phyloP scores from a whole-genome alignment of 2,329 filamentous ascomycete genomes.

The Talaromyces islandicus region DNA sequence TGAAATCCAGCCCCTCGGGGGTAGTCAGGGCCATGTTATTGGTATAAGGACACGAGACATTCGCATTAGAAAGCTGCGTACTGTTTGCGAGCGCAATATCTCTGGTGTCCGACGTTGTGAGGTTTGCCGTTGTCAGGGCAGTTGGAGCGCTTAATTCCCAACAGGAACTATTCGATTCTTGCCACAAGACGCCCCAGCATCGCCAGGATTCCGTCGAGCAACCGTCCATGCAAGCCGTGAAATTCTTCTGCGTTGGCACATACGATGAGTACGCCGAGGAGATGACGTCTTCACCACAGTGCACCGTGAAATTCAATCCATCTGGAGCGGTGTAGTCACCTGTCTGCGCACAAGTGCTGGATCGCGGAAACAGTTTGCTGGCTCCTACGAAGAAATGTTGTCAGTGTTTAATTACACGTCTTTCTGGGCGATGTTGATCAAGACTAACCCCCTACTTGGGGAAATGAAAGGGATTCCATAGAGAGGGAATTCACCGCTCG shows the following conservation, averaged over 20 bases:
- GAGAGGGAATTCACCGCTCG: not conserved
- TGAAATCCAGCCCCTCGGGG: constrained; percentile 2
- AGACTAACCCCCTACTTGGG: not conserved
- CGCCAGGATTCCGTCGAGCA: not conserved
- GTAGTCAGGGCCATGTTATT: not conserved
- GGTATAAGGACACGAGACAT: constrained; percentile 5
- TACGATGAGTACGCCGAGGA: not conserved
- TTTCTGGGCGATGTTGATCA: not conserved
- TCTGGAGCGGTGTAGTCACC: constrained; percentile 7
- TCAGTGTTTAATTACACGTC: not conserved
- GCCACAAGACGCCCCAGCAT: constrained; percentile 6
- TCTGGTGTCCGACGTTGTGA: not conserved
- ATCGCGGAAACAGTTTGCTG: not conserved
- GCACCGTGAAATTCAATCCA: constrained; percentile 7
- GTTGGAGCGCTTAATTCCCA: constrained; percentile 3
- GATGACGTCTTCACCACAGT: constrained; percentile 6
- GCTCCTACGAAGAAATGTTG: not conserved
- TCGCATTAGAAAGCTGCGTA: not conserved
- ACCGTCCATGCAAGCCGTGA: not conserved
- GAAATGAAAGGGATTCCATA: not conserved
- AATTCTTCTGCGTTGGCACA: constrained; percentile 3
- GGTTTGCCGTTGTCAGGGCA: not conserved
- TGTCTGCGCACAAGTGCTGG: not conserved
- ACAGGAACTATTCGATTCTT: constrained; percentile 7
- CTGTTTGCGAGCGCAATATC: not conserved